phyloP scores from a whole-genome alignment of 2,329 filamentous ascomycete species.

The Corynespora cassiicola region DNA sequence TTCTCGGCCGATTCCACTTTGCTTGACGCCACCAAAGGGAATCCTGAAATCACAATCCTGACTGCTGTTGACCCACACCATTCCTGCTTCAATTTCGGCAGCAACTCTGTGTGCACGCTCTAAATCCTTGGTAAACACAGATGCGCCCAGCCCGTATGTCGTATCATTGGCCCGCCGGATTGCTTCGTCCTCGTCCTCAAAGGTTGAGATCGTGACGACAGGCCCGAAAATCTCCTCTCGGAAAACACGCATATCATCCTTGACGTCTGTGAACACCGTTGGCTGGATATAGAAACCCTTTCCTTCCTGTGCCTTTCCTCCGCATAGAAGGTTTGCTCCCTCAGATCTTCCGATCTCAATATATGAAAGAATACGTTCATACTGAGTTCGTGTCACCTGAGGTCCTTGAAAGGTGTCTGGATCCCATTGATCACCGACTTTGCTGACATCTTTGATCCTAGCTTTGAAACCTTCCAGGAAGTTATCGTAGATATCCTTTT shows the following conservation, averaged over 20 bases:
- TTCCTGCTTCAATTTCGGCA: constrained; percentile 55
- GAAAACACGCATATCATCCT: constrained; percentile 60
- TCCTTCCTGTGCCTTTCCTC: constrained; percentile 47
- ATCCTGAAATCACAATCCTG: constrained; percentile 50
- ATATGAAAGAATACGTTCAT: constrained; percentile 51
- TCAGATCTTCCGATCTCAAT: constrained; percentile 53
- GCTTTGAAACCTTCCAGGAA: constrained; percentile 68
- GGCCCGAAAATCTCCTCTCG: constrained; percentile 66
- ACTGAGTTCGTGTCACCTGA: constrained; percentile 53
- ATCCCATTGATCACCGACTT: constrained; percentile 62
- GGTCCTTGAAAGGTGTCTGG: constrained; percentile 52
- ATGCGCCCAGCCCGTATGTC: constrained; percentile 56
- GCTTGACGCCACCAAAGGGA: constrained; percentile 65
- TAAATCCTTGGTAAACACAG: constrained; percentile 59
- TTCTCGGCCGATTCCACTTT: constrained; percentile 64
- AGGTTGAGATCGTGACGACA: constrained; percentile 67
- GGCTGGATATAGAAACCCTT: constrained; percentile 64
- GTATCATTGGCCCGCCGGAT: constrained; percentile 51
- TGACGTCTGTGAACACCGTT: constrained; percentile 63
- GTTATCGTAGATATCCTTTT: constrained; percentile 62
- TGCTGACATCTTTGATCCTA: constrained; percentile 62
- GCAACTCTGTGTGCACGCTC: constrained; percentile 53
- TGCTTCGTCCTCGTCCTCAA: constrained; percentile 61
- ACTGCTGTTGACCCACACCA: constrained; percentile 58
- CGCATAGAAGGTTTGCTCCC: constrained; percentile 56